A percentile compares a stretch with the other conserved stretches of the same genome.
Conservation (phyloP, 1,139 yeast species). For the Arxiozyma bovina region DNA sequence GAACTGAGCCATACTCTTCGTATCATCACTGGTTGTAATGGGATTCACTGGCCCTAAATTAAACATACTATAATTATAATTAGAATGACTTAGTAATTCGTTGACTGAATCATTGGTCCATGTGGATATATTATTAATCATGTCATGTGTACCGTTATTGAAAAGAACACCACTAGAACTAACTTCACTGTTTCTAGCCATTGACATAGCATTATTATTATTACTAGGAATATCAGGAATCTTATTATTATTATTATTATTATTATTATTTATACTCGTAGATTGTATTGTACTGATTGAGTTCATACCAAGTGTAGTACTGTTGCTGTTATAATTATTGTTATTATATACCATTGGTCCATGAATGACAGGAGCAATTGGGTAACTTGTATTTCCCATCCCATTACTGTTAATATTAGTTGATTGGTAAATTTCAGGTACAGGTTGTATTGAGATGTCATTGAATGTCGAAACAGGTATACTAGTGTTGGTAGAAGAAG, state of each 20-base stretch:
- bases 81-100: constrained; percentile 13
- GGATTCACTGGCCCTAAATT: neutral
- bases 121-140: constrained; percentile 53
- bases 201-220: neutral
- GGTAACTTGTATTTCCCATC: neutral
- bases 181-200: neutral
- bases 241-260: neutral
- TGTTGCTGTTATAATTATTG: neutral
- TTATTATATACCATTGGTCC: neutral
- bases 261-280: neutral
- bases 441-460: neutral
- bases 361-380: neutral
- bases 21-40: neutral
- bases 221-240: neutral
- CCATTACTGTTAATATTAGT: neutral
- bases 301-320: neutral
- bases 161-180: constrained; percentile 28
- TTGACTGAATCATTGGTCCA: constrained; percentile 39
- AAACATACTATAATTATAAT: neutral
- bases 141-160: constrained; percentile 46
- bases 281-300: neutral
- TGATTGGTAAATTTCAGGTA: neutral
- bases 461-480: neutral
- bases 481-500: neutral
- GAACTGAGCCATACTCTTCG: neutral